phyloP scores from a whole-genome alignment of 1,139 yeast genomes.

The Candida sp. region DNA sequence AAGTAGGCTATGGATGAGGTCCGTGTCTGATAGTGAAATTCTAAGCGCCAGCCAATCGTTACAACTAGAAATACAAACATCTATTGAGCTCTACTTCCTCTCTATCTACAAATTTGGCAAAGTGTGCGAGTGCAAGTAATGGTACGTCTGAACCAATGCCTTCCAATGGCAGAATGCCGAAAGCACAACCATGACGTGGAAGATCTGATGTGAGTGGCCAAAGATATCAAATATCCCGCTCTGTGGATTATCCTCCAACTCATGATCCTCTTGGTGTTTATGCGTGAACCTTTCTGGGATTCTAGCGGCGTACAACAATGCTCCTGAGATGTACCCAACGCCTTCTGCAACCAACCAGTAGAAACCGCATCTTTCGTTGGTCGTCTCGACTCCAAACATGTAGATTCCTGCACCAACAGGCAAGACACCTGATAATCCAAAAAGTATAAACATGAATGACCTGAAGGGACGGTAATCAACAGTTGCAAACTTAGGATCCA shows the following conservation, averaged over 20 bases:
- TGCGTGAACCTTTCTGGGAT: conserved; percentile 78
- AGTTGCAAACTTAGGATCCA: conserved; percentile 67
- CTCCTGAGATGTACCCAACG: conserved; percentile 75
- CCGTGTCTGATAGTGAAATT: not conserved
- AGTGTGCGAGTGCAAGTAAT: conserved; percentile 43
- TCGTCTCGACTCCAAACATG: conserved; percentile 38
- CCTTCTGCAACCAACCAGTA: conserved; percentile 74
- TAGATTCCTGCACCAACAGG: conserved; percentile 63
- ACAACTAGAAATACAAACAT: not conserved
- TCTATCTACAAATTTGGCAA: conserved; percentile 5
- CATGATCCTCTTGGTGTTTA: conserved; percentile 39
- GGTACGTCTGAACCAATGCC: conserved; percentile 67
- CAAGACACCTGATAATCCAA: conserved; percentile 79
- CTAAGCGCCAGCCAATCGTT: not conserved
- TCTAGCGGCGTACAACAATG: conserved; percentile 75
- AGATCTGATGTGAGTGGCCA: conserved; percentile 91
- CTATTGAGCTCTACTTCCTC: not conserved
- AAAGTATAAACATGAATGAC: conserved; percentile 77
- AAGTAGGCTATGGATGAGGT: no score
- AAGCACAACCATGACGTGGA: conserved; percentile 79
- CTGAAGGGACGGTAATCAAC: conserved; percentile 77
- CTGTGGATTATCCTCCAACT: conserved; percentile 18
- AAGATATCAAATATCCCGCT: conserved; percentile 60
- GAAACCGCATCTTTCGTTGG: conserved; percentile 56
- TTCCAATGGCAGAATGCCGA: conserved; percentile 81